Percentiles rank a stretch among this genome's conserved stretches.
phyloP scores from a whole-genome alignment of 2,329 filamentous ascomycete species.

The Penicillium sumatraense region DNA sequence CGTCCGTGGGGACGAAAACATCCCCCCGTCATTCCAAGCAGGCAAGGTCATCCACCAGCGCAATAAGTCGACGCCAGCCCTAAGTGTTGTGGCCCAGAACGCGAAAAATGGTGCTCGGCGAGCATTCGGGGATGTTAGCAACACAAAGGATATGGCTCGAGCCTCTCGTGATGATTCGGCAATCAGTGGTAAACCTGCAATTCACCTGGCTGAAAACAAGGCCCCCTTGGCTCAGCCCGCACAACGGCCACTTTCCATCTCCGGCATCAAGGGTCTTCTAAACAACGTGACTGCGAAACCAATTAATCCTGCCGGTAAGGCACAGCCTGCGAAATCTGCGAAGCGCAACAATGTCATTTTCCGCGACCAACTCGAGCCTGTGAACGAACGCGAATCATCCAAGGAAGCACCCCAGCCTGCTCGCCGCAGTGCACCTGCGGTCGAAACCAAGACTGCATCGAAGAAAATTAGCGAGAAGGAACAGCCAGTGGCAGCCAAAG shows the following conservation, averaged over 20 bases:
- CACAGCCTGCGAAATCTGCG: conserved; percentile 36
- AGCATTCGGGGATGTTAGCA: conserved; percentile 82
- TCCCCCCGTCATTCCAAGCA: conserved; percentile 48
- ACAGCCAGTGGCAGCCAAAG: conserved; percentile 2
- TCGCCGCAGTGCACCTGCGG: conserved; percentile 1
- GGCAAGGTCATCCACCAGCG: conserved; percentile 74
- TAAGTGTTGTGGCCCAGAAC: conserved; percentile 58
- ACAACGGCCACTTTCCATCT: conserved; percentile 59
- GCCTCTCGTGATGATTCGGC: conserved; percentile 62
- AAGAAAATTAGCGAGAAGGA: conserved; percentile 10
- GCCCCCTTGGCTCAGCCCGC: conserved; percentile 56
- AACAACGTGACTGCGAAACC: conserved; percentile 40
- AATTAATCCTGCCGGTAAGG: conserved; percentile 38
- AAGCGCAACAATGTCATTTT: conserved; percentile 61
- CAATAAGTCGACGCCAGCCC: conserved; percentile 76
- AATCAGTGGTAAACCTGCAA: conserved; percentile 52
- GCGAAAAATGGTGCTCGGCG: conserved; percentile 73
- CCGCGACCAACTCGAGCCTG: conserved; percentile 52
- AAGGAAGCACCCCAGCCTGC: conserved; percentile 31
- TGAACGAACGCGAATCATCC: conserved; percentile 37
- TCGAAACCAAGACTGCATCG: conserved; percentile 4
- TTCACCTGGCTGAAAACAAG: conserved; percentile 38
- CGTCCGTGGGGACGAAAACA: conserved; percentile 73
- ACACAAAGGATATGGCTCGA: conserved; percentile 54
- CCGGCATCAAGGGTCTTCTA: conserved; percentile 44